Percentiles rank a stretch among this genome's conserved stretches.
Conservation (phyloP, 768 basidiomycete species). For the Russula brevipes region DNA sequence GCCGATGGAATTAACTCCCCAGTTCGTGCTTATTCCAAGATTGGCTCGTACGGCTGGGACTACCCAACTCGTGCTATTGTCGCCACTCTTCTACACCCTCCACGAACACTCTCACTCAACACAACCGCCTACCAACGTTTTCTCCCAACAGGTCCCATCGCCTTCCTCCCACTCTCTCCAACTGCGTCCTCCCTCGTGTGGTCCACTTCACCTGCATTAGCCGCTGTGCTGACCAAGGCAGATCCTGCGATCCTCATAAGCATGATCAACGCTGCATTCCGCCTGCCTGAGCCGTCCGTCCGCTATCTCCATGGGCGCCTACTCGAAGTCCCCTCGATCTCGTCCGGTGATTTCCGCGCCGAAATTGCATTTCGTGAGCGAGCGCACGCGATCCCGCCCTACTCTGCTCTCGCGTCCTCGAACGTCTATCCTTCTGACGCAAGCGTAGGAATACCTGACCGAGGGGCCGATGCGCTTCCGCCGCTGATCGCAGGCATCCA, state of each 20-base stretch:
- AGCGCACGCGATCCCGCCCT: slow-evolving; percentile 57
- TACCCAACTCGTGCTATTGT: slow-evolving; percentile 90
- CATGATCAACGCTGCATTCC: slow-evolving; percentile 91
- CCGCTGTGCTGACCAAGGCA: slow-evolving; percentile 61
- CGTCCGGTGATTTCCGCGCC: slow-evolving; percentile 44
- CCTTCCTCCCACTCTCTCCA: slow-evolving; percentile 83
- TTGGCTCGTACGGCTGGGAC: slow-evolving; percentile 85
- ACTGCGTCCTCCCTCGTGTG: slow-evolving; percentile 86
- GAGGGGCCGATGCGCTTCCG: slow-evolving; percentile 60
- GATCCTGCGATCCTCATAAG: slow-evolving; percentile 56
- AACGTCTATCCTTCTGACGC: slow-evolving; percentile 29
- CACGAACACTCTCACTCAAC: slow-evolving; percentile 57
- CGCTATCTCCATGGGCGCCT: slow-evolving; percentile 60
- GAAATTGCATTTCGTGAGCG: slow-evolving; percentile 72
- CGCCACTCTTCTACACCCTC: slow-evolving; percentile 73
- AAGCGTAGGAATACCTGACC: slow-evolving; percentile 50
- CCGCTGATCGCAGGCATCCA: slow-evolving; percentile 72
- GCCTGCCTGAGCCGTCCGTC: slow-evolving; percentile 70
- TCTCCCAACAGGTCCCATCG: slow-evolving; percentile 91
- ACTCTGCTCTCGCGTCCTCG: slow-evolving; percentile 59
- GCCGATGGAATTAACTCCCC: slow-evolving; percentile 96
- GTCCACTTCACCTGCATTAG: slow-evolving; percentile 79
- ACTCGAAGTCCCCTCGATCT: slow-evolving; percentile 50
- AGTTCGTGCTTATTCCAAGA: slow-evolving; percentile 79
- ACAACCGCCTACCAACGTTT: slow-evolving; percentile 90